Evolutionary conservation across 2,329 filamentous ascomycete species (phyloP), one percentile per base, ranked within the genome.

Genomic region (Fusarium albidum): DNA sequence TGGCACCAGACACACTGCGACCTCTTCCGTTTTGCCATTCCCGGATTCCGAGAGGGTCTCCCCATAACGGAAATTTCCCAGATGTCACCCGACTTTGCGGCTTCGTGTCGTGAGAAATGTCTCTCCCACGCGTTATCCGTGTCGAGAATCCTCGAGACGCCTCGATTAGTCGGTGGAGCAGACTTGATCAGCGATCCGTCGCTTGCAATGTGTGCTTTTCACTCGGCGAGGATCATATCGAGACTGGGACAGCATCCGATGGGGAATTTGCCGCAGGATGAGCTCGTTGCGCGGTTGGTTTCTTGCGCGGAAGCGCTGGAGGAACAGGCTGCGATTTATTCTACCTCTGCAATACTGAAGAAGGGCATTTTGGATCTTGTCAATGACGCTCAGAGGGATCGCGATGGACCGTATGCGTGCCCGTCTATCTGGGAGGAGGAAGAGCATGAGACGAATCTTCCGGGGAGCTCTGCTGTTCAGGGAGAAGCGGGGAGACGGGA

Each of bases 1-100:
- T 66, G 62, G 62, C 64, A 67, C 33, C 64, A 67, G 17, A 57
- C 57, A 1, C 64, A 67, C 11, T 66, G 64, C 33, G 64, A 67
- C 14, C 53, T 67, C 5, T 67, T 60, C 17, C 55, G 64, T 3
- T 67, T 67, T 8, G 55, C 62, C 0, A 65, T 67, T 2, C 64
- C 64, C 0, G 64, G 57, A 0, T 59, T 59, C 3, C 29, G 57
- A 6, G 57, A 59, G 11, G 55, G 50, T 2, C 50, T 59, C 0
- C 38, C 50, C 1, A 35, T 28, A 1, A 31, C 21, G 2, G 57
- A 59, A 9, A 43, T 59, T 1, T 2, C 45, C 3, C 41, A 52
- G 6, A 11, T 59, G 1, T 37, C 46, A 1, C 34, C 50, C 4
- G 55, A 59, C 2, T 55, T 44, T 6, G 15, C 45, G 1, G 26